Conservation (phyloP, 2,329 filamentous ascomycete species). For the Anthostomella pinea region DNA sequence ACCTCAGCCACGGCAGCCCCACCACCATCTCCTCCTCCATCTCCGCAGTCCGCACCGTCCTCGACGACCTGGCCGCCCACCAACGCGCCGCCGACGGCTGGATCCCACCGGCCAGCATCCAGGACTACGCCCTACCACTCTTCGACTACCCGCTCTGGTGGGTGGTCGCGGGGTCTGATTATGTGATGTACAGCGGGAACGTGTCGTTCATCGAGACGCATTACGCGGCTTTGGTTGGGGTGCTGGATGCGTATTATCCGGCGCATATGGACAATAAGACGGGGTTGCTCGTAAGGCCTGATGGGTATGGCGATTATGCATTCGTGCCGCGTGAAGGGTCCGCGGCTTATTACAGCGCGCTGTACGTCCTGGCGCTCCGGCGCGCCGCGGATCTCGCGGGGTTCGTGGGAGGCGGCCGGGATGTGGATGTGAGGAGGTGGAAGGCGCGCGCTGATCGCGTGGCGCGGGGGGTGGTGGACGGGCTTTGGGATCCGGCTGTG, state of each 20-base stretch:
- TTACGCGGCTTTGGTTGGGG: constrained; percentile 38
- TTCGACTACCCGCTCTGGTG: constrained; percentile 55
- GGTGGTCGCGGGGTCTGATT: constrained; percentile 47
- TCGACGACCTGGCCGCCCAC: constrained; percentile 48
- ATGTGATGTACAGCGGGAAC: constrained; percentile 49
- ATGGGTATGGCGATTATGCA: constrained; percentile 49
- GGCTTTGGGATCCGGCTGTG: constrained; percentile 40
- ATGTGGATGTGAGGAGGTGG: constrained; percentile 38
- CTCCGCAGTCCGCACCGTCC: too few relatives aligned
- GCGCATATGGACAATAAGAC: constrained; percentile 38
- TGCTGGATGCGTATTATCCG: constrained; percentile 46
- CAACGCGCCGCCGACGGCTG: constrained; percentile 49
- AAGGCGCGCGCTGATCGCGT: constrained; percentile 33
- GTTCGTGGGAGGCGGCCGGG: constrained; percentile 25
- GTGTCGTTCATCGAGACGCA: constrained; percentile 38
- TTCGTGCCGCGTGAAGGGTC: constrained; percentile 46
- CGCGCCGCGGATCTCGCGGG: constrained; percentile 43
- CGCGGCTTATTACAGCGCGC: constrained; percentile 51
- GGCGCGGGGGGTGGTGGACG: constrained; percentile 33
- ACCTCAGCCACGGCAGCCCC: constrained; percentile 46
- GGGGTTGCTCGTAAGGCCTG: constrained; percentile 41
- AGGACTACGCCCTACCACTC: constrained; percentile 43
- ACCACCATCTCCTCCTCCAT: too few relatives aligned
- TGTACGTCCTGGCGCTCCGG: constrained; percentile 45
- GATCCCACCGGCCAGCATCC: constrained; percentile 54